These are phyloP conservation scores for Sarocladiaceae sp. DNA, from an alignment of 2,329 filamentous ascomycete genomes.

Conservation along the genomic window DNA sequence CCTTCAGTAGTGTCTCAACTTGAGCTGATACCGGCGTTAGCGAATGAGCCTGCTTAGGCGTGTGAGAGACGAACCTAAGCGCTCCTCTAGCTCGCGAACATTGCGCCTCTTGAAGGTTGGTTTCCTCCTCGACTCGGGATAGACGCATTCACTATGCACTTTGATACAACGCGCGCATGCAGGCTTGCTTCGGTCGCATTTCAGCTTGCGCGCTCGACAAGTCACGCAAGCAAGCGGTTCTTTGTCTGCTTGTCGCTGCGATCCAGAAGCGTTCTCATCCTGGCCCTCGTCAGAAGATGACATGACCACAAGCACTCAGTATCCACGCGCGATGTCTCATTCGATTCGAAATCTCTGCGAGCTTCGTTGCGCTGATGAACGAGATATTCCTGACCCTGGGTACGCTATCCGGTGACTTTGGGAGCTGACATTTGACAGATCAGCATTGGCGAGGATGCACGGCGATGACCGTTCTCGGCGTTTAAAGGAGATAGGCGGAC, in stretches of 20 bases:
- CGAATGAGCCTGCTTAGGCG: background rate
- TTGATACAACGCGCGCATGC: slow-evolving; percentile 74
- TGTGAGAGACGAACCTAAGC: slow-evolving; percentile 56
- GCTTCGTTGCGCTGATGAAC: background rate
- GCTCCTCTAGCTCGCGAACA: slow-evolving; percentile 82
- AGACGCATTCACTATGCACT: slow-evolving; percentile 71
- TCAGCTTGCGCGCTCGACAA: slow-evolving; percentile 77
- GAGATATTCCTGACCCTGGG: background rate
- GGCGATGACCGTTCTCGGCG: no score
- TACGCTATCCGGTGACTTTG: no score
- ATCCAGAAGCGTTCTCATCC: slow-evolving; percentile 1
- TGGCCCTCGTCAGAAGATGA: slow-evolving; percentile 3
- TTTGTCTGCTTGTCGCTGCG: slow-evolving; percentile 14
- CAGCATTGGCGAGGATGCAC: no score
- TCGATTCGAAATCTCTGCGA: no score
- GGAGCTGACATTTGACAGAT: no score
- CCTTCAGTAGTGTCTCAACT: slow-evolving; percentile 50
- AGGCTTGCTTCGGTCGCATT: slow-evolving; percentile 76
- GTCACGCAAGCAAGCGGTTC: slow-evolving; percentile 70
- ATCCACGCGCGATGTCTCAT: background rate
- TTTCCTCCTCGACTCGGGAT: slow-evolving; percentile 84
- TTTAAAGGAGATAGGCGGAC: no score
- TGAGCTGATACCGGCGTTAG: slow-evolving; percentile 51
- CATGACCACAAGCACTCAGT: background rate
- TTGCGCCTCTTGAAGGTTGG: slow-evolving; percentile 83